These are phyloP conservation scores for Colletotrichum brevisporum DNA, from an alignment of 2,329 filamentous ascomycete species.

Conservation along the genomic window DNA sequence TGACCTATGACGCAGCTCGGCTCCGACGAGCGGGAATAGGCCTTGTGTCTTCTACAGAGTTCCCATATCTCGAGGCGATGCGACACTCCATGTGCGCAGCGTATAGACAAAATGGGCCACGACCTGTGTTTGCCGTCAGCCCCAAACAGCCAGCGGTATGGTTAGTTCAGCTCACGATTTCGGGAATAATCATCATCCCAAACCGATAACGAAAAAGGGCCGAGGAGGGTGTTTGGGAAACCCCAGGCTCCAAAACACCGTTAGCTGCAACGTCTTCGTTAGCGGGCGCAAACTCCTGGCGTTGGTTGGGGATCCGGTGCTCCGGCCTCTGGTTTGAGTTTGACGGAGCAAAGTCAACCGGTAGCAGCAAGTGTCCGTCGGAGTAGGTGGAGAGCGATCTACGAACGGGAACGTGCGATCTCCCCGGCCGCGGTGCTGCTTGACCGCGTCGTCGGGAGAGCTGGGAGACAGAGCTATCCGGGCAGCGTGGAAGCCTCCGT, in stretches of 20 bases:
- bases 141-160: too few relatives aligned
- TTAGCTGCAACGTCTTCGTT: neutral
- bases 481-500: too few relatives aligned
- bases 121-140: too few relatives aligned
- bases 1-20: neutral
- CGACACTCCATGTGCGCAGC: neutral
- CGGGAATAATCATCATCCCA: too few relatives aligned
- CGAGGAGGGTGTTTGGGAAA: neutral
- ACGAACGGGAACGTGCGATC: neutral
- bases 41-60: too few relatives aligned
- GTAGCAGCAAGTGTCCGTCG: conserved; percentile 6
- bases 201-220: too few relatives aligned
- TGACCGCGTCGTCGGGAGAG: too few relatives aligned
- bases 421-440: too few relatives aligned
- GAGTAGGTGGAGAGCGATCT: conserved; percentile 7
- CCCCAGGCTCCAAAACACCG: neutral
- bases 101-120: too few relatives aligned
- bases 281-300: neutral
- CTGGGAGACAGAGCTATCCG: too few relatives aligned
- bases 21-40: neutral
- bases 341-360: conserved; percentile 8
- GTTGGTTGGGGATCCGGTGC: neutral
- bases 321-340: conserved; percentile 2
- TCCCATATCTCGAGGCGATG: neutral
- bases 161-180: too few relatives aligned